phyloP scores from a whole-genome alignment of 2,329 filamentous ascomycete genomes.

The Pestalotiopsis sp. region DNA sequence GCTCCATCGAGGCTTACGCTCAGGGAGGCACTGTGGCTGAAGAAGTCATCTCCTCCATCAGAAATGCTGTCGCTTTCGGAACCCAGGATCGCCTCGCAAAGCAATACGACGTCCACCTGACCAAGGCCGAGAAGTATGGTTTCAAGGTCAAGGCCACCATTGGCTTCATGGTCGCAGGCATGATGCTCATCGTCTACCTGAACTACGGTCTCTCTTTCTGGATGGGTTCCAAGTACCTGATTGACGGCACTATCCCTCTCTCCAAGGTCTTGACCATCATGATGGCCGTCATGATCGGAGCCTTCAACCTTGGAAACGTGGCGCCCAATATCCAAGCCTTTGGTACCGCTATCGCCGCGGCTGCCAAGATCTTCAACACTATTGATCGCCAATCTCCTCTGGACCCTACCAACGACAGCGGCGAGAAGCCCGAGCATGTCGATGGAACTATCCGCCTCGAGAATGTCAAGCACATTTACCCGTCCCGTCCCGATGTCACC shows the following conservation, averaged over 20 bases:
- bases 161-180: conserved; percentile 75
- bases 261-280: conserved; percentile 79
- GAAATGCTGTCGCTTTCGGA: conserved; percentile 89
- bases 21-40: conserved; percentile 86
- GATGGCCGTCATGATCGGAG: conserved; percentile 89
- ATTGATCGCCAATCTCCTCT: conserved; percentile 87
- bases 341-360: conserved; percentile 78
- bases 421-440: conserved; percentile 71
- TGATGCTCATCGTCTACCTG: conserved; percentile 83
- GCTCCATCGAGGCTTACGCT: conserved; percentile 76
- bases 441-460: conserved; percentile 79
- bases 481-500: conserved; percentile 84
- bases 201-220: conserved; percentile 89
- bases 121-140: conserved; percentile 72
- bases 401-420: conserved; percentile 70
- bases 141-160: conserved; percentile 72
- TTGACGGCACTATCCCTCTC: conserved; percentile 64
- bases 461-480: conserved; percentile 89
- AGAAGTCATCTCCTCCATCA: conserved; percentile 90
- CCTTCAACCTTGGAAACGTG: conserved; percentile 86
- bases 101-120: conserved; percentile 78
- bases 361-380: conserved; percentile 88
- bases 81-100: conserved; percentile 89
- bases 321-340: conserved; percentile 87
- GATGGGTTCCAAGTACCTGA: conserved; percentile 77